Conservation (phyloP, 345 rosid genomes). For the Odontarrhena argentea region DNA sequence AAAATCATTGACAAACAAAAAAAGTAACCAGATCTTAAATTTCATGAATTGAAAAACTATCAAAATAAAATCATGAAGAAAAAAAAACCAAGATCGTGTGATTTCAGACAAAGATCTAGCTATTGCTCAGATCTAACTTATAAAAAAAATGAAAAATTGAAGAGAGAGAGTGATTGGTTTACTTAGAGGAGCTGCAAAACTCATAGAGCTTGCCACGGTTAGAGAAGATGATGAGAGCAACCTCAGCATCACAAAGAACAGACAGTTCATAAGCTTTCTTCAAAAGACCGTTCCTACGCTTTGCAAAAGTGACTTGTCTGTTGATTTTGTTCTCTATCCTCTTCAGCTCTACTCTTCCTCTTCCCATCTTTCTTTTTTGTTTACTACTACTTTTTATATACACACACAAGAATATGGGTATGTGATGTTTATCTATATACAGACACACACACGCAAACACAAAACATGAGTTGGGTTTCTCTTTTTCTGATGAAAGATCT, state of each 20-base stretch:
- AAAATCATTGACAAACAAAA: not conserved
- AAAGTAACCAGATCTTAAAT: conserved; percentile 21
- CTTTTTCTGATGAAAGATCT: conserved; percentile 36
- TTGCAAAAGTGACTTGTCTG: conserved; percentile 98
- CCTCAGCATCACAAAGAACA: conserved; percentile 94
- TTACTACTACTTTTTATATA: conserved; percentile 10
- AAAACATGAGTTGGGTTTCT: conserved; percentile 30
- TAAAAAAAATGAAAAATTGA: not conserved
- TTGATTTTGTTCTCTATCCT: conserved; percentile 99
- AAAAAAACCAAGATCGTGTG: conserved; percentile 28
- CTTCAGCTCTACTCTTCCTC: conserved; percentile 98
- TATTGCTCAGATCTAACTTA: conserved; percentile 25
- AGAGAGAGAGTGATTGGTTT: conserved; percentile 16
- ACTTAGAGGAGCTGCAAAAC: conserved; percentile 86
- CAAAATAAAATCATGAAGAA: conserved; percentile 19
- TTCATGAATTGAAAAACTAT: not conserved
- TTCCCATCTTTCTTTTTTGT: conserved; percentile 59
- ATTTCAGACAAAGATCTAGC: conserved; percentile 22
- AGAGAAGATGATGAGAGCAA: conserved; percentile 96
- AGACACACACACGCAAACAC: conserved; percentile 34
- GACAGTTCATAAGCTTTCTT: conserved; percentile 98
- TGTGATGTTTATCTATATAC: conserved; percentile 32
- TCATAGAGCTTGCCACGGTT: conserved; percentile 96
- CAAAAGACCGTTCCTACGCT: conserved; percentile 91
- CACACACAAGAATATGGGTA: conserved; percentile 31